A percentile compares a stretch with the other conserved stretches of the same genome.
Evolutionary conservation across 306 rosid genomes (phyloP).

Genomic region (Gillenia trifoliata): DNA sequence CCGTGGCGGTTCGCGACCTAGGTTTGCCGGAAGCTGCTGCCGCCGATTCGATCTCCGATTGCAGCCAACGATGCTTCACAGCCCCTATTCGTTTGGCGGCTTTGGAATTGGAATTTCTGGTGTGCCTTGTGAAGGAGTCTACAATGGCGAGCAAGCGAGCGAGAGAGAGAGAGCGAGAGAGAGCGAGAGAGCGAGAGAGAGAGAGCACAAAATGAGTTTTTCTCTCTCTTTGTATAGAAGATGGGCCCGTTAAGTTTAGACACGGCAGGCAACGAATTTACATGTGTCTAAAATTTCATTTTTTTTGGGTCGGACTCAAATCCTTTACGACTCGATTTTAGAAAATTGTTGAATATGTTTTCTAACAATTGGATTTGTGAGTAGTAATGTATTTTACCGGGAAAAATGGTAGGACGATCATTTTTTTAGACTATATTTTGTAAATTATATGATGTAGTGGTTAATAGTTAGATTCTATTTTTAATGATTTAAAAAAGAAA

Average conservation of each 20-base stretch:
- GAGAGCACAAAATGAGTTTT: not conserved
- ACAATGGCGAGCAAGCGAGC: not conserved
- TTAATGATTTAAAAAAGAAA: too few species aligned
- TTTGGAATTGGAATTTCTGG: not conserved
- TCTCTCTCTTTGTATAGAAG: not conserved
- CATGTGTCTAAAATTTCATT: not conserved
- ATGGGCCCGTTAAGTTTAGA: not conserved
- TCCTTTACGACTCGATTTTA: too few species aligned
- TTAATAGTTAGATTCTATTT: too few species aligned
- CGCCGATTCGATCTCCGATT: not conserved
- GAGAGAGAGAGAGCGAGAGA: not conserved
- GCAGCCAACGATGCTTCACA: not conserved
- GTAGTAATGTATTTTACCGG: too few species aligned
- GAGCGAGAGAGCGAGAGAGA: not conserved
- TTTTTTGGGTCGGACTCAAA: too few species aligned
- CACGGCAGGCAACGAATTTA: not conserved
- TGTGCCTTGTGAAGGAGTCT: conserved; percentile 18
- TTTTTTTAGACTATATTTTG: too few species aligned
- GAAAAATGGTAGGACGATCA: too few species aligned
- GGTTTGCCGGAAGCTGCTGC: not conserved
- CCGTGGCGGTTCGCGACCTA: not conserved
- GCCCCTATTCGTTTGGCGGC: not conserved
- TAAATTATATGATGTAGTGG: too few species aligned
- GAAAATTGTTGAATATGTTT: too few species aligned
- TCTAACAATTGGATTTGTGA: too few species aligned